A percentile compares a stretch with the other conserved stretches of the same genome.
Evolutionary conservation across 371 early-diverging fungal species (phyloP).

Genomic region (Catenaria anguillulae): DNA sequence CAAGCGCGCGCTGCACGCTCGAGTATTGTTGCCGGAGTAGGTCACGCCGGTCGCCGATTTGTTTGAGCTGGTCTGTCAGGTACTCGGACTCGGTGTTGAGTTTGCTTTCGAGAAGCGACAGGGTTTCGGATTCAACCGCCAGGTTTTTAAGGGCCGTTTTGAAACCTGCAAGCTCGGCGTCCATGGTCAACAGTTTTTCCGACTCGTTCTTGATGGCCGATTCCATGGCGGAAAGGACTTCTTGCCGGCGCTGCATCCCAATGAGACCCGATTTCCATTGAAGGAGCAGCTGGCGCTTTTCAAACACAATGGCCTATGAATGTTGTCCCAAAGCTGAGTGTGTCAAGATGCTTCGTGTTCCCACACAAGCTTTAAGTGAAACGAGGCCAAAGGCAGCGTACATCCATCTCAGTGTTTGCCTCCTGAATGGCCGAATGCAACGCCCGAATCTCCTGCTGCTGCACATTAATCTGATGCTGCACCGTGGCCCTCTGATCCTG

Average conservation of each 20-base stretch:
- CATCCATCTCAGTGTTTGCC: constrained; percentile 39
- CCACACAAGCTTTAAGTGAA: too few species aligned
- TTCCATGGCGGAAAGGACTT: constrained; percentile 25
- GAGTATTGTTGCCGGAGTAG: constrained; percentile 24
- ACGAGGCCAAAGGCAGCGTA: constrained; percentile 9
- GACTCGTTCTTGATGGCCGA: constrained; percentile 26
- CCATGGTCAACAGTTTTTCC: constrained; percentile 20
- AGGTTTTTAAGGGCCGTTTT: constrained; percentile 19
- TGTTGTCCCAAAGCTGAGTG: too few species aligned
- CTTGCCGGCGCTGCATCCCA: constrained; percentile 30
- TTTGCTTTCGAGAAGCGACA: constrained; percentile 23
- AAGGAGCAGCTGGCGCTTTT: constrained; percentile 37
- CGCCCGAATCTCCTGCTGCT: constrained; percentile 32
- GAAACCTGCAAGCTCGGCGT: constrained; percentile 30
- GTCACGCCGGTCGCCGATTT: constrained; percentile 24
- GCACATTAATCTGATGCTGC: constrained; percentile 29
- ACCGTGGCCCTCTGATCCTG: constrained; percentile 30
- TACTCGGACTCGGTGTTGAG: constrained; percentile 27
- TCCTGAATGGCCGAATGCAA: constrained; percentile 36
- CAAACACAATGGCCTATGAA: constrained; percentile 36
- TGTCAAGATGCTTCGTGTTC: too few species aligned
- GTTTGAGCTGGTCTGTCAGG: constrained; percentile 24
- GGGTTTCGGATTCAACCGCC: constrained; percentile 30
- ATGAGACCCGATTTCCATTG: constrained; percentile 39
- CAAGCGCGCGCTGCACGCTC: constrained; percentile 21